Evolutionary conservation across 306 rosid genomes (phyloP), one percentile per base, ranked within the genome.

Genomic region (Begonia peltatifolia): DNA sequence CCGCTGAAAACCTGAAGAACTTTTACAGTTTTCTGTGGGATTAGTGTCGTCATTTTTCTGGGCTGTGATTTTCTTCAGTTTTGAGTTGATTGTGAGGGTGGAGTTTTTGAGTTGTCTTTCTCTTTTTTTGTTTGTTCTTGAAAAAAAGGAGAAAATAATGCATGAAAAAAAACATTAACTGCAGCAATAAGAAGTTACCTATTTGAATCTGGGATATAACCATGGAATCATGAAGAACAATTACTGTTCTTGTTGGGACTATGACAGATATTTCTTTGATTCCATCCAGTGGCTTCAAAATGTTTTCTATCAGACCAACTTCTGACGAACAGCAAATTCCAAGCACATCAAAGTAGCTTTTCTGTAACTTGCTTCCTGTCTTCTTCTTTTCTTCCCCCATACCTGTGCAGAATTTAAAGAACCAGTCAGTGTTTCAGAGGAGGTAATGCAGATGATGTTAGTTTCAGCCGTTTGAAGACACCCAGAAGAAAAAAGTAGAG

Each of bases 241-340:
- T 83, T 30, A 92, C 87, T 5, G 99, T 92, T 61, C 88, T 69
- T 0, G 99, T 73, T 0, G 99, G 67, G 0, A 92, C 94, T 14
- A 92, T 63, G 41, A 86, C 96, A 0, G 81, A 67, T 15, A 86
- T 74, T 71, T 86, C 81, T 41, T 80, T 81, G 55, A 92, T 61
- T 1, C 99, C 99, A 3, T 75, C 70, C 0, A 86, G 79, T 12
- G 74, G 76, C 47, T 75, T 81, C 11, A 92, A 65, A 9, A 83
- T 80, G 53, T 81, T 83, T 52, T 86, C 83, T 1, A 92, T 65
- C 14, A 86, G 14, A 2, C 94, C 86, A 1, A 86, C 82, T 61
- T 92, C 99, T 0, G 99, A 92, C 0, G 99, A 75, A 17, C 99
- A 92, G 41, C 99, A 92, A 17, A 92, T 23, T 1, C 99, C 99